Evolutionary conservation across 257 asterid species (phyloP), one percentile per base, ranked within the genome.

Genomic region (Cruciata laevipes): DNA sequence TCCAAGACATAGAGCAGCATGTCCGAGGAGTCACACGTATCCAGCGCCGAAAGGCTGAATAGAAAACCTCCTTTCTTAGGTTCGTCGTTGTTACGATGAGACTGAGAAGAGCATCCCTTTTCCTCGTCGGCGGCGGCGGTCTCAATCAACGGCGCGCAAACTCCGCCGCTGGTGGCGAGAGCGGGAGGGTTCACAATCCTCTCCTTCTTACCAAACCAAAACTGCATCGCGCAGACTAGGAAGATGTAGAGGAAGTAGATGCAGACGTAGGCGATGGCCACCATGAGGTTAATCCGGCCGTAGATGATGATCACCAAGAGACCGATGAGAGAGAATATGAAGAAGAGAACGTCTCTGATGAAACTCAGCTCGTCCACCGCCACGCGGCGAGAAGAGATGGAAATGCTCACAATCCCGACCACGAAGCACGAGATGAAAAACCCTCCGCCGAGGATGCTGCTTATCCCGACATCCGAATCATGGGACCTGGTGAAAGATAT

Each of bases 391-490:
- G 81, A 61, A 0, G 88, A 75, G 13, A 86, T 65, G n/a, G 77
- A 58, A 9, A 88, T 74, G 63, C 89, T 79, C 33, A 91, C 74
- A 1, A 85, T 44, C 5, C 97, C 96, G 2, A 86, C 88, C 0
- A 91, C 97, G n/a, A 86, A 80, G 61, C 96, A 81, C 0, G 89
- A 78, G 4, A 91, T 74, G 82, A 91, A 91, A 7, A 91, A 79
- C 0, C 93, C 96, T 5, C 96, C 97, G 4, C 97, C 97, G 17
- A 88, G 76, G 17, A 91, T 88, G 24, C 95, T 75, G 69, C 83
- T 86, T 20, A 88, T 73, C 17, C 97, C 96, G 37, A 86, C 89
- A 16, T 78, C 90, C 0, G 80, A 91, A 44, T 82, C 85, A 3
- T 80, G 78, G 6, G 91, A 76, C 25, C 79, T 76, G 5, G 87